Percentiles rank a stretch among this genome's conserved stretches.
phyloP scores from a whole-genome alignment of 2,329 filamentous ascomycete species.

The Beauveria varroae region DNA sequence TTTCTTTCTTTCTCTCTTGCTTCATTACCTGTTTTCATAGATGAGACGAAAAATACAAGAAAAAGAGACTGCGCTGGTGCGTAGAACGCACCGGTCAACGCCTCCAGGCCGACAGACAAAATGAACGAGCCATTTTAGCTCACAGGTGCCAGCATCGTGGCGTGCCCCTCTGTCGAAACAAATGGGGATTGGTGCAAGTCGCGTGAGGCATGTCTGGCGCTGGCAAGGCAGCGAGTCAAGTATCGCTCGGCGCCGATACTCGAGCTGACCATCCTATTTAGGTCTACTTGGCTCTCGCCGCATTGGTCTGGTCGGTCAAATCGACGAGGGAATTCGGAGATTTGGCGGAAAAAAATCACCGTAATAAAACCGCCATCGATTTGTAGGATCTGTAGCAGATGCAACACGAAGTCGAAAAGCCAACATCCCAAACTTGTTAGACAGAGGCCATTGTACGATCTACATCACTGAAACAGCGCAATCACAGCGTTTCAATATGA shows the following conservation, averaged over 20 bases:
- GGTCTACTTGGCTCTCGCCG: too few species aligned
- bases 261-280: not conserved
- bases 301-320: too few species aligned
- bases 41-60: not conserved
- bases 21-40: not conserved
- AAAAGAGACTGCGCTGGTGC: not conserved
- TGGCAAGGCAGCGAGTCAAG: constrained; percentile 1
- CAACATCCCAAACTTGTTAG: too few species aligned
- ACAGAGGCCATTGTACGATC: too few species aligned
- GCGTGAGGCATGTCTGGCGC: not conserved
- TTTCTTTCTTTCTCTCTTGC: not conserved
- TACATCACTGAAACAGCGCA: too few species aligned
- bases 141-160: not conserved
- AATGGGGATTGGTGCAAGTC: constrained; percentile 1
- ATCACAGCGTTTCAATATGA: too few species aligned
- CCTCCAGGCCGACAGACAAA: not conserved
- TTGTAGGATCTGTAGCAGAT: too few species aligned
- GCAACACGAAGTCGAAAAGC: too few species aligned
- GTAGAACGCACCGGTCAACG: not conserved
- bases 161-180: not conserved
- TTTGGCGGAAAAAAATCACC: too few species aligned
- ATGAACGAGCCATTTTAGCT: not conserved
- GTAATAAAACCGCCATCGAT: too few species aligned
- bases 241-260: not conserved
- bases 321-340: too few species aligned